Percentiles rank a stretch among this genome's conserved stretches.
Evolutionary conservation across 1,284 basidiomycete species (phyloP).

Genomic region (Ceratobasidium sp.): DNA sequence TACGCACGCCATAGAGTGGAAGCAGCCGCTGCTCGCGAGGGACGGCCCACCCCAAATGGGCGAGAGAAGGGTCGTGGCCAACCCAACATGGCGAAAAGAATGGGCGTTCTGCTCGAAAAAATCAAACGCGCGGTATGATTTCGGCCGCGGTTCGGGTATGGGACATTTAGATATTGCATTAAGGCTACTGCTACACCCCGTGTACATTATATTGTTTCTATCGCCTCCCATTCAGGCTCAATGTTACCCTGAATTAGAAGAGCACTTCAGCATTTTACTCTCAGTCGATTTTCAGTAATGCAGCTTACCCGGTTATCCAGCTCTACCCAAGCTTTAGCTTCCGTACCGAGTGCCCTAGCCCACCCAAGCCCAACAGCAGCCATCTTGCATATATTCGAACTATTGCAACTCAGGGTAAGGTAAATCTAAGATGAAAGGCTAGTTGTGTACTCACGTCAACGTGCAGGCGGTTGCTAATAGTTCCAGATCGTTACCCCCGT

Average conservation of each 20-base stretch:
- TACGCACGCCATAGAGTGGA: conserved; percentile 42
- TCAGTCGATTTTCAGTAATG: conserved; percentile 67
- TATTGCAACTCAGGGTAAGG: conserved; percentile 53
- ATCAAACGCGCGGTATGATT: conserved; percentile 35
- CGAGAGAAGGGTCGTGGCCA: conserved; percentile 64
- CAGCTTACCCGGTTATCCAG: conserved; percentile 65
- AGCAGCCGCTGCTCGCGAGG: not conserved
- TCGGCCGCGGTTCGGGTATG: not conserved
- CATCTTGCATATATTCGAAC: conserved; percentile 73
- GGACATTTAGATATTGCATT: conserved; percentile 7
- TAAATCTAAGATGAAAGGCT: not conserved
- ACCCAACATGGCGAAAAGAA: conserved; percentile 83
- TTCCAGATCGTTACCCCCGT: conserved; percentile 57
- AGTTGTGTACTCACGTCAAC: conserved; percentile 64
- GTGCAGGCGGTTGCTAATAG: conserved; percentile 71
- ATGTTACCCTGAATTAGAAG: conserved; percentile 60
- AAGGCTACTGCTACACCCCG: not conserved
- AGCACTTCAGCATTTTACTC: not conserved
- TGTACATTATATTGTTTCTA: conserved; percentile 60
- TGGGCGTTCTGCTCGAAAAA: conserved; percentile 76
- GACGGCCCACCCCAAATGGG: not conserved
- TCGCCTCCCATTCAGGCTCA: conserved; percentile 70
- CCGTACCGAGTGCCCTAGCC: conserved; percentile 71
- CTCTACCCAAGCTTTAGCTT: conserved; percentile 63
- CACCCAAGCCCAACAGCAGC: conserved; percentile 74